Evolutionary conservation across 345 rosid genomes (phyloP).

Genomic region (Syzygium jambos): DNA sequence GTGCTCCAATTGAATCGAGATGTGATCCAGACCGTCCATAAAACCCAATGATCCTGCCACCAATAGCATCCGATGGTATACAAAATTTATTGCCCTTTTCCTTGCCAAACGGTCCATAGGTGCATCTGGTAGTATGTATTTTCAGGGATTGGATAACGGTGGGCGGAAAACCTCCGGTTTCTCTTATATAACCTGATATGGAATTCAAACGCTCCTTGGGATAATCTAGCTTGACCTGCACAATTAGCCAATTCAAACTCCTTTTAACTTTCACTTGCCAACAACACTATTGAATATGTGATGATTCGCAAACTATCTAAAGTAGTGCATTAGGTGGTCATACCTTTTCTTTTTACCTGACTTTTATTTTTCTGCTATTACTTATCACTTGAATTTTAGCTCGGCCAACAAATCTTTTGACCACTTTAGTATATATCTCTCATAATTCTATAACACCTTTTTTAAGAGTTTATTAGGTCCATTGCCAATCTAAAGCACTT

Average conservation of each 20-base stretch:
- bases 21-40: neutral
- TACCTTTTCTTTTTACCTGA: neutral
- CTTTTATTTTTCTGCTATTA: neutral
- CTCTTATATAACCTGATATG: neutral
- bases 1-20: neutral
- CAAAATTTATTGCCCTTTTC: neutral
- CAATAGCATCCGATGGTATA: neutral
- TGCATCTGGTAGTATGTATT: neutral
- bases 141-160: neutral
- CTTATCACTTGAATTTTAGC: neutral
- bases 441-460: neutral
- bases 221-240: neutral
- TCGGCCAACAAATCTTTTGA: neutral
- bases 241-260: neutral
- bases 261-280: neutral
- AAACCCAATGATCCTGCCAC: neutral
- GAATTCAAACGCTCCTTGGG: neutral
- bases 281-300: neutral
- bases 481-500: neutral
- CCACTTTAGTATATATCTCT: neutral
- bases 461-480: neutral
- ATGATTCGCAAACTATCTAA: neutral
- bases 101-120: neutral
- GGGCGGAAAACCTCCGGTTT: neutral
- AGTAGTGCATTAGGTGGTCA: neutral